Evolutionary conservation across 2,329 filamentous ascomycete species (phyloP), one percentile per base, ranked within the genome.

Genomic region (Fusarium devonianum): DNA sequence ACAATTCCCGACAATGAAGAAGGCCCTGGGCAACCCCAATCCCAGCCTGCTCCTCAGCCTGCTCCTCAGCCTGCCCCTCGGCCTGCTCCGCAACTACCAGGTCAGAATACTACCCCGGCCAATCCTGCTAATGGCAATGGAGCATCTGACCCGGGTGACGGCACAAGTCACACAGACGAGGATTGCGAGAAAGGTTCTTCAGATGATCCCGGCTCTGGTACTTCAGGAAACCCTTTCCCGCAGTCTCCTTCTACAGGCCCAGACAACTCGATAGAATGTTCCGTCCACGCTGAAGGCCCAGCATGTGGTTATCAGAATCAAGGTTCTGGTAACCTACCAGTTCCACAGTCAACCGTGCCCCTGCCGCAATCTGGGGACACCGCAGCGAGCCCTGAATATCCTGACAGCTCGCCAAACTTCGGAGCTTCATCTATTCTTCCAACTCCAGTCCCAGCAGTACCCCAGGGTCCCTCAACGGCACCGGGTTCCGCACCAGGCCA

Each of bases 11-110:
- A 17, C 23, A 13, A 21, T 22, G 18, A 17, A n/a, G 33, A 35
- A 36, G 12, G 12, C 21, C 13, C 21, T 13, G 2, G 42, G 28
- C 4, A 45, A 14, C 16, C 14, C 29, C n/a, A n/a, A 21, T 28
- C 54, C 12, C 17, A 26, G 7, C 11, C 37, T 12, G 16, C 22
- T 26, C 50, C 39, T 17, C 39, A 30, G 11, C 12, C 22, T 4
- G 11, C 38, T 18, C 39, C 29, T 4, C 53, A 39, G n/a, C 21
- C 37, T 9, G 29, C 37, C 13, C 17, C 54, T 16, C 55, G 46
- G 10, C 25, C 48, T 36, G 12, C 19, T 21, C 40, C 32, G 18
- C 49, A 33, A 23, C 42, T 32, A n/a, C 26, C 40, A 13, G 33
- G n/a, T 16, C 36, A 46, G 18, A 43, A 26, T n/a, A 34, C 41